Conservation (phyloP, 2,329 filamentous ascomycete species). For the Fusarium ramigenum region DNA sequence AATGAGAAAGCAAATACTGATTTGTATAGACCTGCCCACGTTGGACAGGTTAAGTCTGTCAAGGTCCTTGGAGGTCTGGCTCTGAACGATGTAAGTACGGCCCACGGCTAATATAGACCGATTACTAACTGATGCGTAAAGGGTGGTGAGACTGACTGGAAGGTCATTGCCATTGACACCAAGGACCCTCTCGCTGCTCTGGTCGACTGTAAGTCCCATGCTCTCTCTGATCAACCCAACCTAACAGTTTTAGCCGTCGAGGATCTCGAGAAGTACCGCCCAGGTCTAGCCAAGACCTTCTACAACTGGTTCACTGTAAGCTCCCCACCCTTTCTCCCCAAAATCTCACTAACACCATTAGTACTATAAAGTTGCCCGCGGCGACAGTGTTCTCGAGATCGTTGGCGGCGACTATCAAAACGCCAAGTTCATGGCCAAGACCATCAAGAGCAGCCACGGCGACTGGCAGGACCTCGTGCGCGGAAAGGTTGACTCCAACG, state of each 20-base stretch:
- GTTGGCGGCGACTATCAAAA: constrained; percentile 50
- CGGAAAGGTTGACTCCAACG: constrained; percentile 48
- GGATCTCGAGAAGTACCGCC: constrained; percentile 52
- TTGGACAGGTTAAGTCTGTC: constrained; percentile 53
- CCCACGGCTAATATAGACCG: accelerated
- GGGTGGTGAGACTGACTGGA: constrained; percentile 53
- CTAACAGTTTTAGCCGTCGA: constrained; percentile 44
- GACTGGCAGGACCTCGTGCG: constrained; percentile 53
- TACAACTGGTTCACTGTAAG: constrained; percentile 53
- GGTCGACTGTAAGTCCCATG: constrained; percentile 45
- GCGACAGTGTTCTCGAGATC: constrained; percentile 49
- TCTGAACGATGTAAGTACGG: constrained; percentile 47
- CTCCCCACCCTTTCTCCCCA: accelerated
- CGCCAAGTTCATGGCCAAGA: constrained; percentile 44
- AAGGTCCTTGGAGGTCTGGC: constrained; percentile 54
- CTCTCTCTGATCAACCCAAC: accelerated
- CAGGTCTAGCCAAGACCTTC: constrained; percentile 47
- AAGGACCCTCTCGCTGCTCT: constrained; percentile 50
- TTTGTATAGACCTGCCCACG: constrained; percentile 33
- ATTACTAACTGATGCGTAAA: not conserved
- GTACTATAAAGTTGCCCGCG: constrained; percentile 54
- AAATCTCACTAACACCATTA: not conserved
- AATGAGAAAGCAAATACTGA: too few species aligned
- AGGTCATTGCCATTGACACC: constrained; percentile 51
- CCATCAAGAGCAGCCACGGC: constrained; percentile 50